phyloP scores from a whole-genome alignment of 192 early-diverging fungal species.

The Coemansia sp. region DNA sequence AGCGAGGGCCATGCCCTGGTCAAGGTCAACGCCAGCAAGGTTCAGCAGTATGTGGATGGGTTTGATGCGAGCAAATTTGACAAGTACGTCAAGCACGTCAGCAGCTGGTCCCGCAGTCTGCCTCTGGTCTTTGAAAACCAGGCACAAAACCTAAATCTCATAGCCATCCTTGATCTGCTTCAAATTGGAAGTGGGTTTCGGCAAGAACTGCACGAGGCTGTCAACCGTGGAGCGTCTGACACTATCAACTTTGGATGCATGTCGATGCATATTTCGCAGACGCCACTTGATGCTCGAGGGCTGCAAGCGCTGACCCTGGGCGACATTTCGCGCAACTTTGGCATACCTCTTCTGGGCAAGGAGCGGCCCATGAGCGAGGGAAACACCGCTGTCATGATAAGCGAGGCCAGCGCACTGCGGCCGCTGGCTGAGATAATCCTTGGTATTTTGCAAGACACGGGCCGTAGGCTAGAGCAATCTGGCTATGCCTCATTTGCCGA shows the following conservation, averaged over 20 bases:
- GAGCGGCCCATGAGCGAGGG: constrained; percentile 57
- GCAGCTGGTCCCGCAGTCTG: constrained; percentile 58
- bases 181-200: constrained; percentile 78
- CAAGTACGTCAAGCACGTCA: constrained; percentile 26
- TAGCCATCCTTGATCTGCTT: constrained; percentile 71
- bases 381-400: constrained; percentile 59
- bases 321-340: constrained; percentile 67
- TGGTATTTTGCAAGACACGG: constrained; percentile 68
- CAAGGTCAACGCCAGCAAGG: constrained; percentile 26
- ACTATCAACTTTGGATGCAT: constrained; percentile 80
- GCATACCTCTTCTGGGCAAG: constrained; percentile 65
- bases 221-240: constrained; percentile 70
- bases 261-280: constrained; percentile 75
- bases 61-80: constrained; percentile 42
- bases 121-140: constrained; percentile 75
- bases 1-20: constrained; percentile 26
- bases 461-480: constrained; percentile 57
- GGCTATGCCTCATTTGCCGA: constrained; percentile 65
- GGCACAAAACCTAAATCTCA: constrained; percentile 75
- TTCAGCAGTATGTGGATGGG: constrained; percentile 29
- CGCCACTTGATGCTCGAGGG: constrained; percentile 56
- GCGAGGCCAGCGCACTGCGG: constrained; percentile 60
- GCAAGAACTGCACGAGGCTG: constrained; percentile 60
- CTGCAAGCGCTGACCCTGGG: constrained; percentile 60
- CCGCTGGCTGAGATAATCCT: constrained; percentile 65